These are phyloP conservation scores for Hyaloscypha finlandica DNA, from an alignment of 495 filamentous ascomycete genomes.

Conservation along the genomic window DNA sequence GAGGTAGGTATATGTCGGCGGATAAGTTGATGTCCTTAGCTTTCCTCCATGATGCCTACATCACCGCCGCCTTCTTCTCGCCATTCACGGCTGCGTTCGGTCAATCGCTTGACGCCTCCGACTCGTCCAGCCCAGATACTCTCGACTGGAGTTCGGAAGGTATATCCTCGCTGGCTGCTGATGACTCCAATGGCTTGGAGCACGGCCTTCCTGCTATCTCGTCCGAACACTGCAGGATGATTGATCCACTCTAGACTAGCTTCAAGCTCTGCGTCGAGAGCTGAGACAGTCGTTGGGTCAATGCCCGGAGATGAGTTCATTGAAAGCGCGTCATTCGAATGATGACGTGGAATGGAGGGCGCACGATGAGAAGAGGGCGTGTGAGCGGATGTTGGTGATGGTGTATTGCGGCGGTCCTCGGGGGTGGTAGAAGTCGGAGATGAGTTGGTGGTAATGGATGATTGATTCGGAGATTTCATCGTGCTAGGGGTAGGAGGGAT, in stretches of 20 bases:
- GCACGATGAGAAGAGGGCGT: slow-evolving; percentile 42
- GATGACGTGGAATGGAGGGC: slow-evolving; percentile 22
- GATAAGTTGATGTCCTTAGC: slow-evolving; percentile 30
- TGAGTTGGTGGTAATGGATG: slow-evolving; percentile 8
- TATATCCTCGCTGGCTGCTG: slow-evolving; percentile 90
- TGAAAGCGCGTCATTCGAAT: slow-evolving; percentile 45
- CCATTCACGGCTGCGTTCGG: slow-evolving; percentile 82
- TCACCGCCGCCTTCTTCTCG: slow-evolving; percentile 76
- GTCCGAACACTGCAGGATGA: slow-evolving; percentile 91
- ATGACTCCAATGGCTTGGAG: slow-evolving; percentile 96
- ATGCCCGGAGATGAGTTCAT: slow-evolving; percentile 55
- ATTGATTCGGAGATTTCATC: slow-evolving; percentile 20
- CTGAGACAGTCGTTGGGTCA: slow-evolving; percentile 74
- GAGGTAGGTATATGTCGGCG: not conserved
- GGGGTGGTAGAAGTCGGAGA: slow-evolving; percentile 34
- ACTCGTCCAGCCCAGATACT: slow-evolving; percentile 83
- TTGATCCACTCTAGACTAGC: slow-evolving; percentile 98
- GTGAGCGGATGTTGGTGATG: slow-evolving; percentile 48
- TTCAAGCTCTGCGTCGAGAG: slow-evolving; percentile 89
- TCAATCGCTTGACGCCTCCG: slow-evolving; percentile 71
- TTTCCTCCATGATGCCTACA: slow-evolving; percentile 79
- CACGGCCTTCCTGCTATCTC: slow-evolving; percentile 95
- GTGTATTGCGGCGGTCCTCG: slow-evolving; percentile 43
- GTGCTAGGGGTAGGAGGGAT: slow-evolving; percentile 59
- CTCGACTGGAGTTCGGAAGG: slow-evolving; percentile 86